Conservation (phyloP, 306 rosid species). For the Dalbergia cochinchinensis region DNA sequence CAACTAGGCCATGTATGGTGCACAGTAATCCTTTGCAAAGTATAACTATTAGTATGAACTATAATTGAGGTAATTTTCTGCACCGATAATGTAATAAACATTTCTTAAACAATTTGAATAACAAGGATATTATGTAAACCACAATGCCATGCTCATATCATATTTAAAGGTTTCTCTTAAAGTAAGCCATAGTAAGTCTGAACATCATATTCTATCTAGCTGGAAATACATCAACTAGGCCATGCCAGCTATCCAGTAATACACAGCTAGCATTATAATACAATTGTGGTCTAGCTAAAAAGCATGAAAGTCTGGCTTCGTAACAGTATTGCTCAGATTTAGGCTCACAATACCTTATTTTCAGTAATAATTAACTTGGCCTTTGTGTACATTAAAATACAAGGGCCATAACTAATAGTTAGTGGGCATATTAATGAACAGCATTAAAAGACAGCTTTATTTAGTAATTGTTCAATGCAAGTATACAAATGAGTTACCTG, state of each 20-base stretch:
- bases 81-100: neutral
- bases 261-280: slow-evolving; percentile 10
- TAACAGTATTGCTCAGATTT: slow-evolving; percentile 1
- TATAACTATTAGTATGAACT: slow-evolving; percentile 1
- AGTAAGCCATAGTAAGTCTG: slow-evolving; percentile 22
- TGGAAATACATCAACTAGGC: slow-evolving; percentile 22
- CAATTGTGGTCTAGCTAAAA: slow-evolving; percentile 17
- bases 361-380: too few relatives aligned
- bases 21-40: slow-evolving; percentile 21
- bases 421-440: slow-evolving; percentile 14
- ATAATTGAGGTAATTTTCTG: neutral
- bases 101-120: slow-evolving; percentile 23
- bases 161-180: slow-evolving; percentile 23
- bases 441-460: neutral
- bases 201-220: slow-evolving; percentile 23
- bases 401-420: slow-evolving; percentile 21
- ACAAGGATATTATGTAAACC: slow-evolving; percentile 28
- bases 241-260: slow-evolving; percentile 7
- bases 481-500: slow-evolving; percentile 65
- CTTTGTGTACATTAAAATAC: too few relatives aligned
- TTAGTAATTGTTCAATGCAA: slow-evolving; percentile 29
- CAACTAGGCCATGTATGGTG: slow-evolving; percentile 14
- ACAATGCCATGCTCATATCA: slow-evolving; percentile 25
- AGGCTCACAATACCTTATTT: too few relatives aligned
- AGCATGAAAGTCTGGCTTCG: neutral